These are phyloP conservation scores for Cutaneotrichosporon dermatis DNA, from an alignment of 1,284 basidiomycete species.

Conservation along the genomic window DNA sequence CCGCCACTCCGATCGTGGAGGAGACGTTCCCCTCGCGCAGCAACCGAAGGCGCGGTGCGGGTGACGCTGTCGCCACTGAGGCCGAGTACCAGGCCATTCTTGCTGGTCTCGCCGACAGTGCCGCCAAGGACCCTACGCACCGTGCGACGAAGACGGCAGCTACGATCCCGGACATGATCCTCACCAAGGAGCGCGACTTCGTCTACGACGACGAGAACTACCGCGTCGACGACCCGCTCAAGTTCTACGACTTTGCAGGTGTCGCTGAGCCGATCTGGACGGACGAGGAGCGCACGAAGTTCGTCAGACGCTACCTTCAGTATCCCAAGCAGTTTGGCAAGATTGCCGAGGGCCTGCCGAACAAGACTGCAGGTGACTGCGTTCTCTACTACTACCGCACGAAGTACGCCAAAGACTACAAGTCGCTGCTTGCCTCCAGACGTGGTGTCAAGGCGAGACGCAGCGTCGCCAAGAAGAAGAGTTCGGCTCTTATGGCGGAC, in stretches of 20 bases:
- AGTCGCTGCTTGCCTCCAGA: constrained; percentile 52
- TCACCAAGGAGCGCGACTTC: constrained; percentile 59
- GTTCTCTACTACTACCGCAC: constrained; percentile 92
- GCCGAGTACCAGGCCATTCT: constrained; percentile 97
- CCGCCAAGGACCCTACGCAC: constrained; percentile 82
- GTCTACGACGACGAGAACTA: constrained; percentile 79
- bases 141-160: constrained; percentile 85
- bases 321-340: constrained; percentile 83
- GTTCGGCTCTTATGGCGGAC: constrained; percentile 38
- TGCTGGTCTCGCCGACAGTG: constrained; percentile 84
- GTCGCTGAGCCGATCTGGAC: constrained; percentile 75
- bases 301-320: constrained; percentile 74
- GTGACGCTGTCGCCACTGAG: constrained; percentile 89
- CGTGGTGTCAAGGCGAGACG: constrained; percentile 55
- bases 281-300: constrained; percentile 72
- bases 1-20: constrained; percentile 28
- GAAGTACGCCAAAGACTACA: constrained; percentile 88
- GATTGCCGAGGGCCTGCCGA: constrained; percentile 72
- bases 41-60: constrained; percentile 45
- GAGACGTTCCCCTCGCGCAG: constrained; percentile 30
- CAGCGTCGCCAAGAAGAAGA: constrained; percentile 50
- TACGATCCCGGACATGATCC: constrained; percentile 84
- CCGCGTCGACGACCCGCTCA: constrained; percentile 68
- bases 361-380: constrained; percentile 86
- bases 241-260: constrained; percentile 69